A percentile compares a stretch with the other conserved stretches of the same genome.
These are phyloP conservation scores for Haplosporangium sp. DNA, from an alignment of 371 early-diverging fungal genomes.

Conservation along the genomic window DNA sequence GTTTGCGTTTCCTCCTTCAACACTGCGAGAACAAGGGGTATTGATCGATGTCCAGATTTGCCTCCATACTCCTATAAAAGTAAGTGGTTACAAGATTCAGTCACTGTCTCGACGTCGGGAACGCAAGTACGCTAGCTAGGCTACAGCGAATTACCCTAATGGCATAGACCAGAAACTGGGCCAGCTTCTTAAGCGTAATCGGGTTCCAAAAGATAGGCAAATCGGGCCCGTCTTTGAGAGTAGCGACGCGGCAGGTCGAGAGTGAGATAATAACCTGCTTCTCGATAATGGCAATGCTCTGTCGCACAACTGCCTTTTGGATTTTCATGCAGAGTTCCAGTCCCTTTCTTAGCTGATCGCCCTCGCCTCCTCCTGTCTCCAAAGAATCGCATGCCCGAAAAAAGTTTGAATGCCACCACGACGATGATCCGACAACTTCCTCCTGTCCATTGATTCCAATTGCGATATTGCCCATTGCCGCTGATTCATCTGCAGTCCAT, in stretches of 20 bases:
- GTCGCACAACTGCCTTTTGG: slow-evolving; percentile 79
- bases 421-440: slow-evolving; percentile 6
- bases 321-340: slow-evolving; percentile 77
- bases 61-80: slow-evolving; percentile 63
- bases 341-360: slow-evolving; percentile 72
- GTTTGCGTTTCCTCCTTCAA: slow-evolving; percentile 68
- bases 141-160: slow-evolving; percentile 65
- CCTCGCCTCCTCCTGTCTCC: slow-evolving; percentile 55
- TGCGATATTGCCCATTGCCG: slow-evolving; percentile 18
- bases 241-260: slow-evolving; percentile 75
- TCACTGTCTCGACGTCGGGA: no score
- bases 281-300: slow-evolving; percentile 81
- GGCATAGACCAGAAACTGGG: slow-evolving; percentile 81
- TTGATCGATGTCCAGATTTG: slow-evolving; percentile 31
- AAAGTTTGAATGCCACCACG: slow-evolving; percentile 80
- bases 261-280: slow-evolving; percentile 76
- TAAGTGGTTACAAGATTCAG: neutral
- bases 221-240: slow-evolving; percentile 70
- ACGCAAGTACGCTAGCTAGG: neutral
- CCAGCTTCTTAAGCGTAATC: slow-evolving; percentile 74
- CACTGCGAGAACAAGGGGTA: slow-evolving; percentile 76
- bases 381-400: slow-evolving; percentile 90
- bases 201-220: slow-evolving; percentile 70
- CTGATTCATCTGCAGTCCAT: slow-evolving; percentile 24
- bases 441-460: slow-evolving; percentile 6